A percentile compares a stretch with the other conserved stretches of the same genome.
phyloP scores from a whole-genome alignment of 176 grass and related monocot species.

The Oryza meyeriana region DNA sequence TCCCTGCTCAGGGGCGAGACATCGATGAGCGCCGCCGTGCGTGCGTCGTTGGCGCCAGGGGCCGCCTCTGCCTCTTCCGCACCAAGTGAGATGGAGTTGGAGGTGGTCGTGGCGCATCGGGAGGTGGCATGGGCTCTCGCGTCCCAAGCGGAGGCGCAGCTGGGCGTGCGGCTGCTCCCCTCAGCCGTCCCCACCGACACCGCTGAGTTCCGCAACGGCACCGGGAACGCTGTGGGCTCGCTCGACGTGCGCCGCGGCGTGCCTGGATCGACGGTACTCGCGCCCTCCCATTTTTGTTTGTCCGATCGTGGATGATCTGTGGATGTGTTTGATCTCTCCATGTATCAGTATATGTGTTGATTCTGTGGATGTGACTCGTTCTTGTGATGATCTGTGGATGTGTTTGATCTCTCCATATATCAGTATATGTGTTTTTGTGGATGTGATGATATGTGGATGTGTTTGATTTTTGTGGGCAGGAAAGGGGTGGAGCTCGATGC shows the following conservation, averaged over 20 bases:
- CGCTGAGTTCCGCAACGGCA: constrained; percentile 45
- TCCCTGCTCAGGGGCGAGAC: background rate
- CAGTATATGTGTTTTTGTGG: no score
- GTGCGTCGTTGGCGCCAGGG: constrained; percentile 21
- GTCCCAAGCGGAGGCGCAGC: constrained; percentile 15
- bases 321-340: no score
- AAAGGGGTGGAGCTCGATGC: no score
- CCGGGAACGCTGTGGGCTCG: constrained; percentile 49
- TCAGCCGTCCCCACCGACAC: constrained; percentile 68
- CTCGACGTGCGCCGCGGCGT: constrained; percentile 61
- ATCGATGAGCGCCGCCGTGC: background rate
- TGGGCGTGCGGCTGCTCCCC: constrained; percentile 51
- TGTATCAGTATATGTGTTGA: no score
- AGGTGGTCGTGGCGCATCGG: constrained; percentile 44
- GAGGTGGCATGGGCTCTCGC: constrained; percentile 47
- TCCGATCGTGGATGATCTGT: no score
- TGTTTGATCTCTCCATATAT: no score
- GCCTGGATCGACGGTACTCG: constrained; percentile 48
- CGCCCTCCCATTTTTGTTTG: background rate
- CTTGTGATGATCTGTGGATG: no score
- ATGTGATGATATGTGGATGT: no score
- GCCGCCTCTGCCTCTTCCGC: background rate
- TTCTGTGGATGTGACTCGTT: no score
- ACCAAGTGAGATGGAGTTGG: constrained; percentile 28
- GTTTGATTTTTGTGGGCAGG: no score